These are phyloP conservation scores for Acanthamoeba sp. DNA, from an alignment of 208 protist genomes.

Conservation along the genomic window DNA sequence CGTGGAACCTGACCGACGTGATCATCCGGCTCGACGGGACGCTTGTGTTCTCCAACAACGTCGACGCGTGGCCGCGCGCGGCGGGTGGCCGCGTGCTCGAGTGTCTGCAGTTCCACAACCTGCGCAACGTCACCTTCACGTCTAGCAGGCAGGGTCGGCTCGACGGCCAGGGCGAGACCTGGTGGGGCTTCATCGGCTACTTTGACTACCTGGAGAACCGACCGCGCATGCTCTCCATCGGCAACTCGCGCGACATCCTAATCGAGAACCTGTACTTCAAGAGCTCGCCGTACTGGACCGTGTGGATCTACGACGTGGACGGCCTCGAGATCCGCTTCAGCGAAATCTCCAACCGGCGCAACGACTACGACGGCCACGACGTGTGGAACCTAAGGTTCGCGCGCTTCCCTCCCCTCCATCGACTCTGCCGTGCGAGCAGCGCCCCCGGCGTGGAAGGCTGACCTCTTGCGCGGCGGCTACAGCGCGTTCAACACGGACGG, in stretches of 20 bases:
- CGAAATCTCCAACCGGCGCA: constrained; percentile 82
- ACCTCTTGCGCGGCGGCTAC: too few species aligned
- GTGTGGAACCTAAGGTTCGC: constrained; percentile 72
- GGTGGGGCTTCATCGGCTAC: constrained; percentile 86
- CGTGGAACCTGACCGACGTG: constrained; percentile 69
- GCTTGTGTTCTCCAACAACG: constrained; percentile 77
- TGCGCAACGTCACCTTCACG: constrained; percentile 85
- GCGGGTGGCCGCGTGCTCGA: constrained; percentile 78
- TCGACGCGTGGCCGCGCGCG: constrained; percentile 80
- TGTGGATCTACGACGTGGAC: constrained; percentile 81
- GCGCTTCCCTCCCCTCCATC: neutral
- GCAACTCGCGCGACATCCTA: constrained; percentile 71
- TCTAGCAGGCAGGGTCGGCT: constrained; percentile 74
- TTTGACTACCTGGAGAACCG: constrained; percentile 79
- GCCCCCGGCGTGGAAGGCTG: too few species aligned
- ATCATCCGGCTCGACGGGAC: constrained; percentile 85
- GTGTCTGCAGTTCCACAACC: constrained; percentile 83
- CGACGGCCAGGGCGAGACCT: constrained; percentile 84
- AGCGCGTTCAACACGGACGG: constrained; percentile 89
- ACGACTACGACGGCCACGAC: constrained; percentile 80
- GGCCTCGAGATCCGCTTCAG: constrained; percentile 81
- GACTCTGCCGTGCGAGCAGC: neutral
- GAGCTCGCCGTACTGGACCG: constrained; percentile 83
- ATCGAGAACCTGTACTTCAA: constrained; percentile 84
- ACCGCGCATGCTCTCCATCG: constrained; percentile 80